These are phyloP conservation scores for Anthracocystis walkeri DNA, from an alignment of 1,284 basidiomycete genomes.

Conservation along the genomic window DNA sequence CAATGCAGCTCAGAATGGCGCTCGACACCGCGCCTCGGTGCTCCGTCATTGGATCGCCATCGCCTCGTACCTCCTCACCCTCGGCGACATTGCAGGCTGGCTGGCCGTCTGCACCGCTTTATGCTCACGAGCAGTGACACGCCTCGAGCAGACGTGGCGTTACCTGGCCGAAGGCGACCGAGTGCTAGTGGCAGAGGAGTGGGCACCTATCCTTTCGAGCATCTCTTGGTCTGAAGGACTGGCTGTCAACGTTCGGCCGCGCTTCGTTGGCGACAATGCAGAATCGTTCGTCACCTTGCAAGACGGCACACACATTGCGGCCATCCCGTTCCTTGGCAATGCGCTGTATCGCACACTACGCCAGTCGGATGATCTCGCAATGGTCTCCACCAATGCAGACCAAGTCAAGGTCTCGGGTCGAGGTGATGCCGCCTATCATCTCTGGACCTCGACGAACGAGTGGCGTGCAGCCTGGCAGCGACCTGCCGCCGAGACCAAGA, in stretches of 20 bases:
- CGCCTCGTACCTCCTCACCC: conserved; percentile 52
- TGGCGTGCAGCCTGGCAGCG: conserved; percentile 39
- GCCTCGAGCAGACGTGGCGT: conserved; percentile 64
- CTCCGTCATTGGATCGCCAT: conserved; percentile 67
- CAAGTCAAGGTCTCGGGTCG: conserved; percentile 16
- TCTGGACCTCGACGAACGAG: conserved; percentile 15
- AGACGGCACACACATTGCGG: conserved; percentile 15
- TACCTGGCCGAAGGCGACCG: conserved; percentile 58
- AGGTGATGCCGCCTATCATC: conserved; percentile 21
- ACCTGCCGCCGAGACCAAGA: conserved; percentile 5
- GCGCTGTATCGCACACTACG: conserved; percentile 32
- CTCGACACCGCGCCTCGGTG: conserved; percentile 57
- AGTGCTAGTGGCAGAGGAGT: conserved; percentile 51
- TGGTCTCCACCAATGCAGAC: background rate
- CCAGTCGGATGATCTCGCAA: background rate
- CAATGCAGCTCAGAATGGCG: conserved; percentile 32
- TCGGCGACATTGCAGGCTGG: conserved; percentile 64
- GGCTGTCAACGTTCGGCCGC: conserved; percentile 26
- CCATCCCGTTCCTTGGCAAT: conserved; percentile 56
- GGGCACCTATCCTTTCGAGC: conserved; percentile 58
- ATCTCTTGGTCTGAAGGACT: conserved; percentile 64
- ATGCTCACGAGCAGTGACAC: conserved; percentile 65
- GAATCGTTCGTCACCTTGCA: conserved; percentile 19
- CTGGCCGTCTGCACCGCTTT: conserved; percentile 61
- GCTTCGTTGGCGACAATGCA: conserved; percentile 31